A percentile compares a stretch with the other conserved stretches of the same genome.
These are phyloP conservation scores for Paramecium primaurelia DNA, from an alignment of 73 alveolate genomes.

Conservation along the genomic window DNA sequence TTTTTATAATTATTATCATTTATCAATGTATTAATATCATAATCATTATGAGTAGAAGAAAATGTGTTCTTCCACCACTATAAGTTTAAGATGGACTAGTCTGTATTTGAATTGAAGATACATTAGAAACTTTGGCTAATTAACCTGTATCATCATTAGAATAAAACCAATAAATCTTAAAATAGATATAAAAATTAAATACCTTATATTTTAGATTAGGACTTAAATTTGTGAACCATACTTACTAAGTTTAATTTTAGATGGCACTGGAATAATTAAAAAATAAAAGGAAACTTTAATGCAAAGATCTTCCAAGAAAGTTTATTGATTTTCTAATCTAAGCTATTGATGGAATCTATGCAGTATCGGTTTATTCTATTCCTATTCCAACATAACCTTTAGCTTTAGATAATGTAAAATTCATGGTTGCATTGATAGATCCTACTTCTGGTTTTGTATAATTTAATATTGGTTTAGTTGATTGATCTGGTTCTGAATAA, in stretches of 20 bases:
- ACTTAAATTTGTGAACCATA: not conserved
- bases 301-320: not conserved
- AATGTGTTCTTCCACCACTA: not conserved
- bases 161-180: conserved; percentile 17
- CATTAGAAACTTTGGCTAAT: not conserved
- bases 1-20: not conserved
- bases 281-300: not conserved
- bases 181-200: not conserved
- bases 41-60: not conserved
- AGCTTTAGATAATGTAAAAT: not conserved
- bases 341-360: not conserved
- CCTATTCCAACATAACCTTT: conserved; percentile 39
- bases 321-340: not conserved
- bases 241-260: not conserved
- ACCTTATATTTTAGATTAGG: conserved; percentile 26
- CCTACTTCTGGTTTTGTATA: not conserved
- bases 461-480: not conserved
- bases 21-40: not conserved
- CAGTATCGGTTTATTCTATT: conserved; percentile 5
- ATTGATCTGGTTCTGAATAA: conserved; percentile 27
- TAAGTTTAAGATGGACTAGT: not conserved
- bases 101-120: not conserved
- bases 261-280: conserved; percentile 10
- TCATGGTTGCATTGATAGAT: not conserved
- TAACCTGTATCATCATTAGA: conserved; percentile 38